Evolutionary conservation across 2,329 filamentous ascomycete species (phyloP), one percentile per base, ranked within the genome.

Genomic region (Stenocarpella maydis): DNA sequence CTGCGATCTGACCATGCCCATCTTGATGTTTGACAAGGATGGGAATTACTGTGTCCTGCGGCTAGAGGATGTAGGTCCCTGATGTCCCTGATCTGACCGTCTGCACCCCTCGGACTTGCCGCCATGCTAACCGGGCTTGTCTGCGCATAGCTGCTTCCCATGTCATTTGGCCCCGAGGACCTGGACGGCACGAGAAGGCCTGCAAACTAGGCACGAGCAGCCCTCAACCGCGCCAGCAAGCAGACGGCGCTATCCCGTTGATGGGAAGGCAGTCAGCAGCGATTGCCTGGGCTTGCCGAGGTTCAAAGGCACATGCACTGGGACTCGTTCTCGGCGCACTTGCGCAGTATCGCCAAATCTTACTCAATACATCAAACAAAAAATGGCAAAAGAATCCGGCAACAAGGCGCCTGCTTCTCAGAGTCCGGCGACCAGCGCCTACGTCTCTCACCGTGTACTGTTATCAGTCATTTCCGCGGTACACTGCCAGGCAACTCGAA

Each of bases 1-100:
- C 76, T 92, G 89, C 73, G 80, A 85, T 8, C 77, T 89, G n/a
- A 82, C 85, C 7, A 90, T 88, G 69, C 95, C 94, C 0, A 87
- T 99, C 68, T 90, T 97, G 78, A 97, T 98, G 95, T 97, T 97
- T 80, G 94, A 97, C 79, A 91, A 90, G 78, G 87, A 94, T 72
- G 91, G 90, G 2, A 87, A 91, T 71, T 94, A 87, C 75, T 83
- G 89, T n/a, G 88, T 93, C 28, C 84, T 89, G 81, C 91, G 85
- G 28, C 82, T 97, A 68, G 88, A 90, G 73, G 85, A 93, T 82
- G 89, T 90, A 77, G 75, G 83, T 75, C n/a, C n/a, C n/a, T n/a
- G n/a, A n/a, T 17, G 41, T 39, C n/a, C n/a, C n/a, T 37, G 28
- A 72, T 9, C 61, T 67, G 7, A 31, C 53, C 7, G 21, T 24